Evolutionary conservation across 2,329 filamentous ascomycete genomes (phyloP), one percentile per base, ranked within the genome.

Genomic region (Aspergillus pseudoglaucus): DNA sequence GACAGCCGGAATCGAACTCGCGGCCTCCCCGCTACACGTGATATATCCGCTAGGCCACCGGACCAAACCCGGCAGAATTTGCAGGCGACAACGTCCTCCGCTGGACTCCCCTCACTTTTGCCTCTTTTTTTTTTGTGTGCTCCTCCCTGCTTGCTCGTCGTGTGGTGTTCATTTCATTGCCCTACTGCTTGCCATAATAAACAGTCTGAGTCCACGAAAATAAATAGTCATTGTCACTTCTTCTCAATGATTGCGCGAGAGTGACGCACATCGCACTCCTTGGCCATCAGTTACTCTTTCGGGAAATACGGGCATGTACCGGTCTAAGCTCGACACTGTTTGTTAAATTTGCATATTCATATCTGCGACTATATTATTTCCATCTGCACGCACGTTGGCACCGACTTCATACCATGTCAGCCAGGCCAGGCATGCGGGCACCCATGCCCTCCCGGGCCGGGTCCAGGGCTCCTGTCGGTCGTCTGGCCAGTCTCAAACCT

Each of bases 401-500:
- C 4, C 25, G 12, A 42, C 42, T 46, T 32, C 33, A 43, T 45
- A 52, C 43, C 49, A 69, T 67, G 64, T 64, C 65, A 44, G 55
- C 64, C 10, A 66, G 59, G 47, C 59, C 66, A 30, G 61, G 57
- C 33, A 60, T 64, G 47, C 66, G 68, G 27, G 60, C 62, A n/a
- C 57, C 61, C 23, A 57, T 63, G 32, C 52, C 61, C 40, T 39
- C 37, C 17, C 58, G 59, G 30, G 25, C 33, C 49, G 56, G 52
- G 41, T 63, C 50, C 47, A 58, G 46, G 49, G 53, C 56, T 40
- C 57, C 66, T 27, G 58, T 70, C 47, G 62, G 64, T 49, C 68
- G 69, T 42, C 55, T 72, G 32, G 68, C 69, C 41, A 71, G 67
- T 57, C 54, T 70, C 6, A 71, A 68, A 42, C 54, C 66, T n/a